Evolutionary conservation across 1,284 basidiomycete genomes (phyloP).

Genomic region (Cutaneotrichosporon sp.): DNA sequence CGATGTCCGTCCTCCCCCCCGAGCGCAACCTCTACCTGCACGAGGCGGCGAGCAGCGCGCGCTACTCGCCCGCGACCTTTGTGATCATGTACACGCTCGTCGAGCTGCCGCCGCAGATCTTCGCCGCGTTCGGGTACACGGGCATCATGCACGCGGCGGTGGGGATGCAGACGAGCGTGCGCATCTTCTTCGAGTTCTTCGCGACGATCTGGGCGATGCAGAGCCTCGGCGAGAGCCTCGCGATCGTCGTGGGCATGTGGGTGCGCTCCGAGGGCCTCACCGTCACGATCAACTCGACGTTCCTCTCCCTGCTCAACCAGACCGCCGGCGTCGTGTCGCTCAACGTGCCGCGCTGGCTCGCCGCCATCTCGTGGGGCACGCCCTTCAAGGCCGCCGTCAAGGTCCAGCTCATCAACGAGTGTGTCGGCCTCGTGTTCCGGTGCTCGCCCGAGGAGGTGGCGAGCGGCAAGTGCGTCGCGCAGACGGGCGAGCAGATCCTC

Average conservation of each 20-base stretch:
- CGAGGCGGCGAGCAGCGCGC: slow-evolving; percentile 51
- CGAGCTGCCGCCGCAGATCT: slow-evolving; percentile 52
- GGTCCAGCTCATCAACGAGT: slow-evolving; percentile 56
- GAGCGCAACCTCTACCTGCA: slow-evolving; percentile 56
- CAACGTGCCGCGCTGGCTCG: slow-evolving; percentile 53
- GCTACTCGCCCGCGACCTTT: slow-evolving; percentile 54
- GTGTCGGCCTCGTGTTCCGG: slow-evolving; percentile 47
- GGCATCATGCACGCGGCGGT: slow-evolving; percentile 52
- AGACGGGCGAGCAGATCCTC: slow-evolving; percentile 52
- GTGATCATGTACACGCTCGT: slow-evolving; percentile 55
- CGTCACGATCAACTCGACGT: slow-evolving; percentile 50
- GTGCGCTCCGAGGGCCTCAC: slow-evolving; percentile 40
- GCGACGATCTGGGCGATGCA: slow-evolving; percentile 52
- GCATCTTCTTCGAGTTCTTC: slow-evolving; percentile 55
- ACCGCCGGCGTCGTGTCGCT: slow-evolving; percentile 55
- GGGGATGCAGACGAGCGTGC: slow-evolving; percentile 53
- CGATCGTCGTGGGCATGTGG: slow-evolving; percentile 43
- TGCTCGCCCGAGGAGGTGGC: slow-evolving; percentile 48
- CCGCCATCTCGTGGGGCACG: slow-evolving; percentile 48
- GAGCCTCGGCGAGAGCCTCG: slow-evolving; percentile 53
- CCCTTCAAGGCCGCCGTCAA: slow-evolving; percentile 44
- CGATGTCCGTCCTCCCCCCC: slow-evolving; percentile 55
- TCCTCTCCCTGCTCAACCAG: slow-evolving; percentile 45
- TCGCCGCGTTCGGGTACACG: slow-evolving; percentile 38
- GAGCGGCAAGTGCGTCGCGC: slow-evolving; percentile 52